These are phyloP conservation scores for Boletus pseudopeckii DNA, from an alignment of 768 basidiomycete species.

Conservation along the genomic window DNA sequence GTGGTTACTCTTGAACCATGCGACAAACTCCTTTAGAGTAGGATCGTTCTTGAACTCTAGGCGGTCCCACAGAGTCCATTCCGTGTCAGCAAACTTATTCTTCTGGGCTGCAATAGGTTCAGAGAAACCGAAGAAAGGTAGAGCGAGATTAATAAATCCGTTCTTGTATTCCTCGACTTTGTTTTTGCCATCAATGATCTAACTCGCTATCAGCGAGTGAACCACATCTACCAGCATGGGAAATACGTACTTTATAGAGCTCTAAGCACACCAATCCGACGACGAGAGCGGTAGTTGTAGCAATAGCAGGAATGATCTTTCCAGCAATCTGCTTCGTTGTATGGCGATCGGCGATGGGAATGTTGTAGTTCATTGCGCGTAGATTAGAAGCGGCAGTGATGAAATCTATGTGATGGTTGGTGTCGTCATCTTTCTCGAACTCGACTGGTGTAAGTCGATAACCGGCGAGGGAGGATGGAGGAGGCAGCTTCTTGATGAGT, in stretches of 20 bases:
- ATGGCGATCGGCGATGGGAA: constrained; percentile 82
- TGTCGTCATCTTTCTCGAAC: constrained; percentile 99
- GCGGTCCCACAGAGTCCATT: constrained; percentile 99
- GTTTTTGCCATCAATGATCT: constrained; percentile 95
- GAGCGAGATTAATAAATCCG: constrained; percentile 94
- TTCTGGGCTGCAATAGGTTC: constrained; percentile 91
- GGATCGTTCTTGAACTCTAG: constrained; percentile 91
- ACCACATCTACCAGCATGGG: background rate
- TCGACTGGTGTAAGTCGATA: constrained; percentile 94
- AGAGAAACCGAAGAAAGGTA: constrained; percentile 99
- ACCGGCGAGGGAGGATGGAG: constrained; percentile 91
- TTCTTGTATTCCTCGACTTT: constrained; percentile 97
- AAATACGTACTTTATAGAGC: constrained; percentile 77
- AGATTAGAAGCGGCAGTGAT: constrained; percentile 97
- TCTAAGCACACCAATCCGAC: constrained; percentile 96
- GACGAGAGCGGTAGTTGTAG: constrained; percentile 95
- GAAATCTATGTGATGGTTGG: constrained; percentile 98
- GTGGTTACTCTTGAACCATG: constrained; percentile 82
- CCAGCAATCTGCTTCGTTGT: constrained; percentile 97
- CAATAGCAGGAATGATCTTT: constrained; percentile 99
- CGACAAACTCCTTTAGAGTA: constrained; percentile 78
- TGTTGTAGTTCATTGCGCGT: constrained; percentile 92
- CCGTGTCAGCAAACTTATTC: constrained; percentile 80
- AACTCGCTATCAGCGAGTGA: background rate
- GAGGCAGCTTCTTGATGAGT: constrained; percentile 68